Evolutionary conservation across 208 protist genomes (phyloP).

Genomic region (Crithidia expoeki): DNA sequence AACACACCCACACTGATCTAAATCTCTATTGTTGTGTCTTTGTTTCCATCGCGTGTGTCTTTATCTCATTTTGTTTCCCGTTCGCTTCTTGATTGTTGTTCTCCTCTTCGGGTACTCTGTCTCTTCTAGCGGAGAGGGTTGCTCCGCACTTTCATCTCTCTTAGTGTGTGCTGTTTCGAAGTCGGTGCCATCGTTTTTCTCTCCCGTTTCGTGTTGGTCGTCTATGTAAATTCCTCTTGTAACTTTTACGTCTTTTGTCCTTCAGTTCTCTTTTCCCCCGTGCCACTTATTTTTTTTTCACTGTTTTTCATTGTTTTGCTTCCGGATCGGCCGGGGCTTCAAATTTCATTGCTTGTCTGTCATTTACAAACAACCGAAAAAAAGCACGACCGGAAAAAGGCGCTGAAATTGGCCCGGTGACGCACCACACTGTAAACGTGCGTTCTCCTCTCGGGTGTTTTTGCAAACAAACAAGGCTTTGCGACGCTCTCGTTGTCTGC

Average conservation of each 20-base stretch:
- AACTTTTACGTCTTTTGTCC: slow-evolving; percentile 4
- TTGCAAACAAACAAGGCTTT: no score
- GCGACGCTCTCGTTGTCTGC: no score
- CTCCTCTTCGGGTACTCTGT: not conserved
- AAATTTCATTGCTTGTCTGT: not conserved
- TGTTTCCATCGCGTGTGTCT: not conserved
- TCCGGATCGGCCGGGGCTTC: not conserved
- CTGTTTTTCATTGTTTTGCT: slow-evolving; percentile 4
- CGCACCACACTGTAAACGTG: no score
- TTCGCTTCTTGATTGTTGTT: not conserved
- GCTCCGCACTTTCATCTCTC: not conserved
- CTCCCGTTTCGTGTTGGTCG: not conserved
- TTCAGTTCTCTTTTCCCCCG: no score
- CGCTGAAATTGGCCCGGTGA: no score
- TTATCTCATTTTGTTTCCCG: no score
- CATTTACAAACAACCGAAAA: not conserved
- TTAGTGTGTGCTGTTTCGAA: not conserved
- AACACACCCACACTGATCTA: not conserved
- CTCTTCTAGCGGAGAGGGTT: not conserved
- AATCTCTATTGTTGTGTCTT: not conserved
- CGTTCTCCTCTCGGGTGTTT: no score
- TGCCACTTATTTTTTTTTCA: slow-evolving; percentile 2
- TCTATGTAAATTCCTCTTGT: slow-evolving; percentile 2
- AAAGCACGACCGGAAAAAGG: not conserved
- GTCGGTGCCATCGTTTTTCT: slow-evolving; percentile 9